Percentiles rank a stretch among this genome's conserved stretches.
Conservation (phyloP, 2,329 filamentous ascomycete species). For the Elsinoe necatrix region DNA sequence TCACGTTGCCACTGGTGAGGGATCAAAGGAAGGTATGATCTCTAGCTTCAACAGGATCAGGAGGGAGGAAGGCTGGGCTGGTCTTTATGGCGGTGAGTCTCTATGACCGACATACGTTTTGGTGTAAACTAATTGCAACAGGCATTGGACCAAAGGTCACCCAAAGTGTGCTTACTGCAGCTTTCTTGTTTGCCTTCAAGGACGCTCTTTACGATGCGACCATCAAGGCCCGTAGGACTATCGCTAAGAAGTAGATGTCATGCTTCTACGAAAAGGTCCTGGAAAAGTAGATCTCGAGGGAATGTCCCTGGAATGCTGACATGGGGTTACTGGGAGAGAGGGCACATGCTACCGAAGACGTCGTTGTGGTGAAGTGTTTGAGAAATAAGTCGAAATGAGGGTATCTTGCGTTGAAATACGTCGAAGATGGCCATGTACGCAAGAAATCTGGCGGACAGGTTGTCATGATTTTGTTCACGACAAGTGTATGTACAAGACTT, state of each 20-base stretch:
- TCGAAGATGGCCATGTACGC: not conserved
- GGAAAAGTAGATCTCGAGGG: too few relatives aligned
- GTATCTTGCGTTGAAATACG: not conserved
- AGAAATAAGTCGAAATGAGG: not conserved
- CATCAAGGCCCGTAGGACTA: slow-evolving; percentile 49
- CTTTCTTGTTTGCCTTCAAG: slow-evolving; percentile 96
- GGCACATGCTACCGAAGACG: not conserved
- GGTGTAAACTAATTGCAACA: slow-evolving; percentile 35
- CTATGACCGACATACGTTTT: not conserved
- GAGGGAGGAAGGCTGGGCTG: slow-evolving; percentile 79
- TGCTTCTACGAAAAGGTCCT: not conserved
- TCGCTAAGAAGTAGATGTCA: slow-evolving; percentile 15
- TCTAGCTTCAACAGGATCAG: slow-evolving; percentile 71
- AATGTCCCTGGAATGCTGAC: too few relatives aligned
- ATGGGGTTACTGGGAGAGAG: not conserved
- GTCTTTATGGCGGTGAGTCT: slow-evolving; percentile 77
- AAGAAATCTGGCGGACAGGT: not conserved
- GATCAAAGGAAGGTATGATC: slow-evolving; percentile 72
- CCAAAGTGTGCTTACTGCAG: slow-evolving; percentile 92
- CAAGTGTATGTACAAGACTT: not conserved
- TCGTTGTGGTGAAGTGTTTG: not conserved
- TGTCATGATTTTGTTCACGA: not conserved
- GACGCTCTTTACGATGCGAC: slow-evolving; percentile 86
- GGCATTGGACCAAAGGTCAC: slow-evolving; percentile 94
- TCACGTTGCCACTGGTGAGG: slow-evolving; percentile 74